Evolutionary conservation across 2,329 filamentous ascomycete genomes (phyloP), one percentile per base, ranked within the genome.

Genomic region (Colletotrichum siamense): DNA sequence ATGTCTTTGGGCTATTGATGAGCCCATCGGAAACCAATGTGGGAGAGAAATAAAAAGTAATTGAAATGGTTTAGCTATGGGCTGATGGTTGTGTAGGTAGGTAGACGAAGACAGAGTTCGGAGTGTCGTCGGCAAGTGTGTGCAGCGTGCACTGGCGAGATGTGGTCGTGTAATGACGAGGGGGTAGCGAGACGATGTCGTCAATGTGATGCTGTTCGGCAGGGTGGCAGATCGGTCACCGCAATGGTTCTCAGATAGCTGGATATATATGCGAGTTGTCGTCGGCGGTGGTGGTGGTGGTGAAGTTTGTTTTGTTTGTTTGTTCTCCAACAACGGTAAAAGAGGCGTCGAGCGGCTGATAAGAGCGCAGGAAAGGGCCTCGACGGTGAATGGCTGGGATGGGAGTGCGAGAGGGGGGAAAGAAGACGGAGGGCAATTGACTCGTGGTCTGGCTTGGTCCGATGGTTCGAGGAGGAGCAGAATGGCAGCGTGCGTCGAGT

Each of bases 11-110:
- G 55, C 72, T 71, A 69, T 69, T 78, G 75, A 71, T 62, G 77
- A 76, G 65, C 78, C 78, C 78, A 79, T 79, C 65, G 77, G 77
- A 67, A 77, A 66, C n/a, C 57, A 39, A 16, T 62, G 9, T 57
- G 39, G 39, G 32, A 62, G n/a, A 61, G 15, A 13, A 39, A 39
- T n/a, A 26, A 30, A 13, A 28, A 2, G 32, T 3, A 13, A 26
- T 64, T 32, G 30, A 26, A 30, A 39, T 12, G 15, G 30, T 64
- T 36, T 13, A 13, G 65, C 18, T 64, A 18, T 62, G 66, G 71
- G 57, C 57, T 69, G 66, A 70, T 30, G 22, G 28, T 44, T 71
- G 49, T 65, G 1, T 24, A 30, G 16, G 55, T 36, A 61, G 34
- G 61, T 71, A 30, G 68, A 68, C 36, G 44, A 57, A 68, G 55